These are phyloP conservation scores for Pseudotsuga menziesii DNA, from an alignment of 75 land plant genomes.

Conservation along the genomic window DNA sequence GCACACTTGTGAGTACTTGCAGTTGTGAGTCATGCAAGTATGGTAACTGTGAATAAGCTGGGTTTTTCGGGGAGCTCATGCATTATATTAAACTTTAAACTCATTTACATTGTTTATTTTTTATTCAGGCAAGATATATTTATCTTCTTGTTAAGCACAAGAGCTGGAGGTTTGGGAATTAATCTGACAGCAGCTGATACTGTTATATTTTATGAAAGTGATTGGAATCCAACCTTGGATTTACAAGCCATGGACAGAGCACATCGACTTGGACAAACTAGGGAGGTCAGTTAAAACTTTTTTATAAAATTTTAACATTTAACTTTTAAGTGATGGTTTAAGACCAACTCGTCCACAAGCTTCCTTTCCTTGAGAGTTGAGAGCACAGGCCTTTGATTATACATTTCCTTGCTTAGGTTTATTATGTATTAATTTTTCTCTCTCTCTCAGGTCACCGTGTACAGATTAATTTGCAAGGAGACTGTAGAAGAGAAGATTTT, in stretches of 20 bases:
- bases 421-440: not conserved
- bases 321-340: too few relatives aligned
- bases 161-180: conserved; percentile 97
- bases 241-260: conserved; percentile 98
- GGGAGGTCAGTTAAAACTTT: conserved; percentile 48
- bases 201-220: conserved; percentile 97
- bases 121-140: conserved; percentile 80
- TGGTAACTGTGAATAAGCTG: too few relatives aligned
- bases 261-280: conserved; percentile 93
- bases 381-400: too few relatives aligned
- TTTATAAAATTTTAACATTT: too few relatives aligned
- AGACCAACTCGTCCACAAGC: too few relatives aligned
- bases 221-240: conserved; percentile 98
- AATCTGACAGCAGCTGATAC: conserved; percentile 98
- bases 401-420: too few relatives aligned
- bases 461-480: conserved; percentile 86
- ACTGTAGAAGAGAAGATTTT: conserved; percentile 95
- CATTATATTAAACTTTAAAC: too few relatives aligned
- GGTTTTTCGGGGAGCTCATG: too few relatives aligned
- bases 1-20: too few relatives aligned
- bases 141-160: conserved; percentile 91
- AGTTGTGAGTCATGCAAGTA: too few relatives aligned
- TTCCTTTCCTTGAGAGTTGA: too few relatives aligned
- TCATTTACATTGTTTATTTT: not conserved
- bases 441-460: conserved; percentile 78